Conservation (phyloP, 805 yeast species). For the Grigorovia yakushimaensis region DNA sequence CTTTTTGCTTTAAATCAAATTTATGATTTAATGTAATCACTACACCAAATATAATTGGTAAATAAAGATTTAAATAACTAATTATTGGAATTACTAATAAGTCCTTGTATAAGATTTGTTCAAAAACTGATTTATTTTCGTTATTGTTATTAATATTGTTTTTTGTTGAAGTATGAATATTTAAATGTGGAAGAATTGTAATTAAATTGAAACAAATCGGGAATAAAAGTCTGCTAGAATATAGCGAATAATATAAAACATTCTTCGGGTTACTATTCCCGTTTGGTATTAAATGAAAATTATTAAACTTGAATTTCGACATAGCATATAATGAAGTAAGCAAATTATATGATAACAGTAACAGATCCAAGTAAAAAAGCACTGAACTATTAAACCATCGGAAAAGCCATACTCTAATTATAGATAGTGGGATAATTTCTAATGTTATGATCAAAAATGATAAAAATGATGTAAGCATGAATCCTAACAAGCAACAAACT, state of each 20-base stretch:
- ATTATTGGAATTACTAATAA: conserved; percentile 23
- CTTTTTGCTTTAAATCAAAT: conserved; percentile 22
- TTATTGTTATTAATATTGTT: conserved; percentile 1
- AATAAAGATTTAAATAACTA: conserved; percentile 18
- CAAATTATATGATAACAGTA: conserved; percentile 21
- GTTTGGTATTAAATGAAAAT: conserved; percentile 26
- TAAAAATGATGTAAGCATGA: conserved; percentile 9
- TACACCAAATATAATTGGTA: conserved; percentile 22
- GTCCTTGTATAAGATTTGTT: conserved; percentile 19
- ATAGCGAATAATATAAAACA: conserved; percentile 24
- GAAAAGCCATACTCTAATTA: conserved; percentile 14
- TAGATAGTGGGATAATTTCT: conserved; percentile 23
- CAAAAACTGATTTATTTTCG: conserved; percentile 16
- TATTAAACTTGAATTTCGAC: conserved; percentile 25
- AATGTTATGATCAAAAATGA: conserved; percentile 15
- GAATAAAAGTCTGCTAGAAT: conserved; percentile 26
- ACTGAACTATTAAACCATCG: conserved; percentile 12
- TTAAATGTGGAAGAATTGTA: conserved; percentile 17
- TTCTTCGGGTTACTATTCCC: conserved; percentile 28
- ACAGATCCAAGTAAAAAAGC: conserved; percentile 8
- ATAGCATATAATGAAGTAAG: conserved; percentile 24
- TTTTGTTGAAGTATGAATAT: too few relatives aligned
- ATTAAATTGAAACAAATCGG: conserved; percentile 28
- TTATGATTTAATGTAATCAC: conserved; percentile 16
- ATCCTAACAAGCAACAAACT: conserved; percentile 6